Base-by-base conservation (phyloP, 2,329 filamentous ascomycete genomes). In the Fusarium staphyleae region DNA sequence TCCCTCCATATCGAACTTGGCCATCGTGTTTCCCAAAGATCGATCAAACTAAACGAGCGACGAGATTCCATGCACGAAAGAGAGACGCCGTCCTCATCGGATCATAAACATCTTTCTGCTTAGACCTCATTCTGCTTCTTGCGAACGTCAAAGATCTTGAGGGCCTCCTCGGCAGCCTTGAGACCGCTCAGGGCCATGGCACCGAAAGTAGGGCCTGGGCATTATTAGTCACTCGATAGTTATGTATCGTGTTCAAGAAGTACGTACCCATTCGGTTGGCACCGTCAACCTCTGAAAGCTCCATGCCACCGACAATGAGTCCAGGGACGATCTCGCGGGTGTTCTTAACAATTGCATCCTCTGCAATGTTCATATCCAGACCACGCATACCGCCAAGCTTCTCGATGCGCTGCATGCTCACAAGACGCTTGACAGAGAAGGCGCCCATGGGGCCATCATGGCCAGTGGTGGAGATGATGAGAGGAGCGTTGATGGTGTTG, bases 241-340 rank as follows among this genome's bases (percentile, higher is more conserved):
- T 9, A 5, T 7, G 5, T 24, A 24, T 7, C 22, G 22, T 9
- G 5, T 24, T 24, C 22, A 24, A 9, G 9, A 4, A 8, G 9
- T 24, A 24, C 74, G 52, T 67, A 71, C 87, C 93, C 92, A 96
- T 96, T 46, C 92, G 85, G 78, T 96, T 96, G 57, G 91, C 90
- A 14, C 91, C 92, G 69, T 96, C 92, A 26, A 96, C 87, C 76
- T 96, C 92, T 53, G 87, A 90, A 63, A 96, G 79, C 75, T 96
- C 92, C 92, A 97, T 97, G 32, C 92, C 93, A 46, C 92, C 93
- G n/a, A 96, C 89, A 67, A 96, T 91, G 60, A 97, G 79, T 22
- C 93, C 92, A 5, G 91, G 91, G 12, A 92, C 86, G 55, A 97
- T 83, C 80, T 96, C 92, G 56, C 92, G 87, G 6, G 92, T 96